Evolutionary conservation across 208 protist species (phyloP), one percentile per base, ranked within the genome.

Genomic region (Leishmania arabica): DNA sequence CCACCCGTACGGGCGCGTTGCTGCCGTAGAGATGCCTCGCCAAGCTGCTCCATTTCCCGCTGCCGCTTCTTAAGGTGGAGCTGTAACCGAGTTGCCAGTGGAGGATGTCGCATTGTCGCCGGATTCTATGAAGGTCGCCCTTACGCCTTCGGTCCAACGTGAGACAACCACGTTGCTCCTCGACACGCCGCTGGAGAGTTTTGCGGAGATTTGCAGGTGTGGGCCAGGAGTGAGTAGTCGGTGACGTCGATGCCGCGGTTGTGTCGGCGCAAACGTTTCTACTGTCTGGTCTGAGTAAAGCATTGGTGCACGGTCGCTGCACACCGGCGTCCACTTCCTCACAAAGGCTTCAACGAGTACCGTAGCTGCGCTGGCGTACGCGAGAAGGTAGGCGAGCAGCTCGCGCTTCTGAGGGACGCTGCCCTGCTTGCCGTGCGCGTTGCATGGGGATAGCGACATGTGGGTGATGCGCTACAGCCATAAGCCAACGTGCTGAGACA

Each of bases 401-500:
- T 91, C 80, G 65, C 53, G 95, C 69, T 89, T 85, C 62, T 81
- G 87, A 34, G 93, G 94, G 75, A 68, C 79, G 1, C 51, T 77
- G 42, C 88, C 81, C 49, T 95, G 86, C 78, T 78, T 91, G 17
- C 74, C 81, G 17, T 92, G 89, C 47, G 88, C 91, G 24, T 83
- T 89, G 17, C 89, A 94, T 62, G 89, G 83, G 0, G 94, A 96
- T 64, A 87, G 91, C 13, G 93, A 88, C 82, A 94, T 95, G 91
- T 34, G 95, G 70, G 84, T 93, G 84, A 76, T 88, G 70, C 87
- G 88, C 68, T 93, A 95, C 76, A 75, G 85, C 42, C 81, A 94
- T 19, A 37, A 84, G 58, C 88, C 84, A 77, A 77, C 85, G 54
- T 93, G 86, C 64, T 96, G 89, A 81, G 91, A 96, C 77, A 77